Evolutionary conservation across 148 eudicot species (phyloP).

Genomic region (Camellia japonica): DNA sequence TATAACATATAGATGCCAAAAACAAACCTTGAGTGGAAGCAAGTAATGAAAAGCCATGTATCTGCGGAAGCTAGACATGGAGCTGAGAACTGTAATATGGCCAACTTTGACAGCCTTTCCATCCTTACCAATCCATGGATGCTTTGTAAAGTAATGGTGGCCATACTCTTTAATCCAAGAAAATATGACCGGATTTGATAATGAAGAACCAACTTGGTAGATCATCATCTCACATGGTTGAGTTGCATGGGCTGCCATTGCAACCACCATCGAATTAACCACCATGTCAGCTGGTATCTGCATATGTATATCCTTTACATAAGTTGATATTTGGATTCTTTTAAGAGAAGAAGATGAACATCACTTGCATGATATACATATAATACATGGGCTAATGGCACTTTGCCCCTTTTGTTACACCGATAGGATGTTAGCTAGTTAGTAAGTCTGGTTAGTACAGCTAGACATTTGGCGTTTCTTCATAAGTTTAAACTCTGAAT

Average conservation of each 20-base stretch:
- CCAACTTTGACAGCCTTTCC: constrained; percentile 51
- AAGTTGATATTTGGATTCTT: neutral
- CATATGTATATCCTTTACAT: neutral
- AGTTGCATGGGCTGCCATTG: constrained; percentile 43
- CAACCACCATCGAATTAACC: constrained; percentile 49
- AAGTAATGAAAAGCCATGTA: constrained; percentile 50
- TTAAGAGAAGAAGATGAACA: neutral
- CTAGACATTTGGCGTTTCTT: too few relatives aligned
- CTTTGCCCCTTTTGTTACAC: too few relatives aligned
- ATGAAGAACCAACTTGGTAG: constrained; percentile 56
- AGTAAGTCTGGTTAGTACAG: too few relatives aligned
- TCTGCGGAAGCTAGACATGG: constrained; percentile 47
- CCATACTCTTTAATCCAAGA: constrained; percentile 23
- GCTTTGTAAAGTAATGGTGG: constrained; percentile 35
- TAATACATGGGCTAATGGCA: too few relatives aligned
- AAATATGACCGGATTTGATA: constrained; percentile 36
- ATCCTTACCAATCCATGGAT: constrained; percentile 53
- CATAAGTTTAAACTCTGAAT: too few relatives aligned
- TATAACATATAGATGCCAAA: neutral
- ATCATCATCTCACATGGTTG: constrained; percentile 5
- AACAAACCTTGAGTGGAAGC: constrained; percentile 51
- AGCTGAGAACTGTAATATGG: constrained; percentile 29
- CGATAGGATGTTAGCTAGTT: too few relatives aligned
- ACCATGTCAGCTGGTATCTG: constrained; percentile 66
- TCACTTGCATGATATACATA: too few relatives aligned